These are phyloP conservation scores for Sequoiadendron giganteum DNA, from an alignment of 75 land plant genomes.

Conservation along the genomic window DNA sequence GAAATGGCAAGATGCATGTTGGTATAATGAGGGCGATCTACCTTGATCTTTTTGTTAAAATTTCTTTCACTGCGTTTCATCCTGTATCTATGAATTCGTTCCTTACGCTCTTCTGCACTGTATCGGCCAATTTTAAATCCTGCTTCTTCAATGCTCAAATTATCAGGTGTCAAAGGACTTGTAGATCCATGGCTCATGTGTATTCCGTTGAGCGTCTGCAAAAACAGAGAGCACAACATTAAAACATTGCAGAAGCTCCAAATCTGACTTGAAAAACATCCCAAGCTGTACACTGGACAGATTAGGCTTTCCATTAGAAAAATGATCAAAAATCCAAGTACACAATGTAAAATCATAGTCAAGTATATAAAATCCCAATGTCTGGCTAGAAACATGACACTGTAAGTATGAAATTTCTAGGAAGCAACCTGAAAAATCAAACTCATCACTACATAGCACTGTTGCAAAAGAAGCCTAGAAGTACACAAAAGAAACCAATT, in stretches of 20 bases:
- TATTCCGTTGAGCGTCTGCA: conserved; percentile 27
- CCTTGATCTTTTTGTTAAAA: conserved; percentile 98
- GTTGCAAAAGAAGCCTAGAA: neutral
- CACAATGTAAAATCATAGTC: neutral
- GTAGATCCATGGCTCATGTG: conserved; percentile 15
- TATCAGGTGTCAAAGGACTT: conserved; percentile 23
- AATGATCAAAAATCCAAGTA: neutral
- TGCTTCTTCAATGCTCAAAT: conserved; percentile 45
- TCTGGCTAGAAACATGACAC: neutral
- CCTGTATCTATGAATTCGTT: conserved; percentile 78
- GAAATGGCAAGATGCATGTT: neutral
- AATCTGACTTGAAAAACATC: neutral
- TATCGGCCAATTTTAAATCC: conserved; percentile 65
- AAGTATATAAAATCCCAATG: neutral
- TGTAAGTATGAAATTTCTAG: neutral
- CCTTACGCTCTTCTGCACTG: conserved; percentile 80
- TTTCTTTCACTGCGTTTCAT: conserved; percentile 92
- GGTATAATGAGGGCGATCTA: conserved; percentile 1
- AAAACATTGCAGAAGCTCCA: conserved; percentile 2
- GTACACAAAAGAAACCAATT: neutral
- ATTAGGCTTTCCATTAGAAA: neutral
- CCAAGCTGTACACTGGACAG: neutral
- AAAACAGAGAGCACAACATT: neutral
- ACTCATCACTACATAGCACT: neutral
- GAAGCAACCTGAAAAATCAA: neutral